Conservation (phyloP, 495 filamentous ascomycete genomes). For the Penicillium riverlandense region DNA sequence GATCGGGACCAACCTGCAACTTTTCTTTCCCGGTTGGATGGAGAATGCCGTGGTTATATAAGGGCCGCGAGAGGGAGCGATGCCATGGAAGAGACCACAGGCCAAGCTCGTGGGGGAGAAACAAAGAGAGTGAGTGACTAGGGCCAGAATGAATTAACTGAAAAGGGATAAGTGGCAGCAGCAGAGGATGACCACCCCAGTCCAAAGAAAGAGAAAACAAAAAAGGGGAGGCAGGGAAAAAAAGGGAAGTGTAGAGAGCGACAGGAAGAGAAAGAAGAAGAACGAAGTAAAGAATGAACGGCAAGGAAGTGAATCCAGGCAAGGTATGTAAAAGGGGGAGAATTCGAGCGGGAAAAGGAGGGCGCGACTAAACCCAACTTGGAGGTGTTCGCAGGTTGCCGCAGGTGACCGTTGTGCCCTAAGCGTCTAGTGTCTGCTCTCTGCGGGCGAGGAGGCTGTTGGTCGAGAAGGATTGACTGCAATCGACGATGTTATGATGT, state of each 20-base stretch:
- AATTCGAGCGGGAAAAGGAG: slow-evolving; percentile 7
- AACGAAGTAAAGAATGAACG: slow-evolving; percentile 19
- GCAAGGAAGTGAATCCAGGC: slow-evolving; percentile 22
- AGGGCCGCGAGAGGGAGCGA: slow-evolving; percentile 10
- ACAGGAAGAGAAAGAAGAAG: slow-evolving; percentile 7
- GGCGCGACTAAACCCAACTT: not conserved
- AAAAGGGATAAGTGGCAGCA: slow-evolving; percentile 18
- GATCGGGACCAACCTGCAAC: slow-evolving; percentile 20
- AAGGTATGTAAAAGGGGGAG: slow-evolving; percentile 16
- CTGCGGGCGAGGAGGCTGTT: no score
- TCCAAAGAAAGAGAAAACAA: slow-evolving; percentile 12
- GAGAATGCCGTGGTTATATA: slow-evolving; percentile 25
- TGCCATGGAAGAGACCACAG: slow-evolving; percentile 6
- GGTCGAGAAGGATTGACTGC: no score
- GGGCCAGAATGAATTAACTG: slow-evolving; percentile 17
- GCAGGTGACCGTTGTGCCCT: no score
- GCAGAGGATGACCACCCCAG: slow-evolving; percentile 4
- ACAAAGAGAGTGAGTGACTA: no score
- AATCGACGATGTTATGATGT: no score
- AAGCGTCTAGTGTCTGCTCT: no score
- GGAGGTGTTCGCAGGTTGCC: no score
- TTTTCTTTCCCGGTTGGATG: slow-evolving; percentile 10
- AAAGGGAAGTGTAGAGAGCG: slow-evolving; percentile 8
- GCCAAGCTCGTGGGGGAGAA: slow-evolving; percentile 11
- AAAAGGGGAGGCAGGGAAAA: slow-evolving; percentile 17